These are phyloP conservation scores for Pyrus communis DNA, from an alignment of 306 rosid species.

Conservation along the genomic window DNA sequence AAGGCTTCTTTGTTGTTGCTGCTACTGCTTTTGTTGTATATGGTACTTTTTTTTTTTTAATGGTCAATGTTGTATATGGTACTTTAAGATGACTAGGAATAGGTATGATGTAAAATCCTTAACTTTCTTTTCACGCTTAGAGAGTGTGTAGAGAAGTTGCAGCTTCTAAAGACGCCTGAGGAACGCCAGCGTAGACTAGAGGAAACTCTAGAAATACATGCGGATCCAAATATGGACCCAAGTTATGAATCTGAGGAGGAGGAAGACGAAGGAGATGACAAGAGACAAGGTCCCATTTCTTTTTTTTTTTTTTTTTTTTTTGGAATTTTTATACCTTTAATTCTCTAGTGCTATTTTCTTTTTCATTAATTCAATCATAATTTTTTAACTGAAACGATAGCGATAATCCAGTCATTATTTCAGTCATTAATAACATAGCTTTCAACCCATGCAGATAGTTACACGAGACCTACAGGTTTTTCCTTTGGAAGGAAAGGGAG, in stretches of 20 bases:
- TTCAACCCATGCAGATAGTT: slow-evolving; percentile 57
- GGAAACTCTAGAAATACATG: slow-evolving; percentile 81
- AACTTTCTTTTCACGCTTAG: slow-evolving; percentile 76
- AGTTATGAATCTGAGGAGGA: slow-evolving; percentile 92
- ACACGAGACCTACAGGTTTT: slow-evolving; percentile 57
- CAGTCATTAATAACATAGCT: slow-evolving; percentile 6
- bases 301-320: background rate
- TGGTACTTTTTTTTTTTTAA: too few relatives aligned
- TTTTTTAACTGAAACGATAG: background rate
- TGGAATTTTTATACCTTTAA: slow-evolving; percentile 1
- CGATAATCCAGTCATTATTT: background rate
- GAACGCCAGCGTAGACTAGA: slow-evolving; percentile 96
- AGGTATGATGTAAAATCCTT: slow-evolving; percentile 33
- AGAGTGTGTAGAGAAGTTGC: slow-evolving; percentile 98
- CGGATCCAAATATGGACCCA: slow-evolving; percentile 97
- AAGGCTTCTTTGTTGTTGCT: too few relatives aligned
- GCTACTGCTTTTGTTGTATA: too few relatives aligned
- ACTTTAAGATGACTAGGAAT: background rate
- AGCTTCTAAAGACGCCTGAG: slow-evolving; percentile 88
- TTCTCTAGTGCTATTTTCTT: background rate
- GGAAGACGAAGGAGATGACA: slow-evolving; percentile 65
- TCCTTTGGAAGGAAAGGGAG: slow-evolving; percentile 72
- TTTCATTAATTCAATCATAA: background rate
- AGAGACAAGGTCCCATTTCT: slow-evolving; percentile 44
- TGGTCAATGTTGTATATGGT: background rate